Evolutionary conservation across 1,284 basidiomycete species (phyloP).

Genomic region (Cryptococcus neoformans): DNA sequence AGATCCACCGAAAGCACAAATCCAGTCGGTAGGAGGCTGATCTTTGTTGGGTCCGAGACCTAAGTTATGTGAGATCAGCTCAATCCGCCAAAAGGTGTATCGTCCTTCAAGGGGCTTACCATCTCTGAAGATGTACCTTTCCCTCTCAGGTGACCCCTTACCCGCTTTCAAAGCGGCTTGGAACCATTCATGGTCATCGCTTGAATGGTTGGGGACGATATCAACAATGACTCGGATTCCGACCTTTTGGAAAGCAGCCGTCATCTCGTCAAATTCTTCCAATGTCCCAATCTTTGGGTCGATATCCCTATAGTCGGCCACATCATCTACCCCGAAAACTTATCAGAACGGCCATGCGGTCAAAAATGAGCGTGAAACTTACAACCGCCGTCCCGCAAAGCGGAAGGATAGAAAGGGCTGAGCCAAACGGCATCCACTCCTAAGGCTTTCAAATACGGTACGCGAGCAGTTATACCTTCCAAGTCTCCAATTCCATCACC

Average conservation of each 20-base stretch:
- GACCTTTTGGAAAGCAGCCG: constrained; percentile 59
- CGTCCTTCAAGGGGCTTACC: constrained; percentile 55
- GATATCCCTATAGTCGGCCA: constrained; percentile 70
- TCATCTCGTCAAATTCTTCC: constrained; percentile 66
- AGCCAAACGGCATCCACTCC: constrained; percentile 73
- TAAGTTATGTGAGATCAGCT: no score
- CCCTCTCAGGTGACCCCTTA: constrained; percentile 60
- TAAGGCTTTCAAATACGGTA: constrained; percentile 56
- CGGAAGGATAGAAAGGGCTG: constrained; percentile 68
- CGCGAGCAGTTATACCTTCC: no score
- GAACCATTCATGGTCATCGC: constrained; percentile 76
- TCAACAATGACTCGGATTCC: constrained; percentile 76
- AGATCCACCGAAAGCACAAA: no score
- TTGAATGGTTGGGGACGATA: constrained; percentile 76
- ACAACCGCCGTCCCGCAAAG: constrained; percentile 69
- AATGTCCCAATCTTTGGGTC: constrained; percentile 70
- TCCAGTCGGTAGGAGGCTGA: no score
- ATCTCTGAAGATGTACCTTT: constrained; percentile 74
- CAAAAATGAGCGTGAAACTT: constrained; percentile 5
- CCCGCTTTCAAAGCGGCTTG: constrained; percentile 58
- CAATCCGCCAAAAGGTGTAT: no score
- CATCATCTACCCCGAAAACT: constrained; percentile 51
- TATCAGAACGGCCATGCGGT: background rate
- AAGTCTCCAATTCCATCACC: no score
- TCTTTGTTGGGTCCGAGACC: no score